Evolutionary conservation across 306 rosid genomes (phyloP).

Genomic region (Quercus berberidifolia): DNA sequence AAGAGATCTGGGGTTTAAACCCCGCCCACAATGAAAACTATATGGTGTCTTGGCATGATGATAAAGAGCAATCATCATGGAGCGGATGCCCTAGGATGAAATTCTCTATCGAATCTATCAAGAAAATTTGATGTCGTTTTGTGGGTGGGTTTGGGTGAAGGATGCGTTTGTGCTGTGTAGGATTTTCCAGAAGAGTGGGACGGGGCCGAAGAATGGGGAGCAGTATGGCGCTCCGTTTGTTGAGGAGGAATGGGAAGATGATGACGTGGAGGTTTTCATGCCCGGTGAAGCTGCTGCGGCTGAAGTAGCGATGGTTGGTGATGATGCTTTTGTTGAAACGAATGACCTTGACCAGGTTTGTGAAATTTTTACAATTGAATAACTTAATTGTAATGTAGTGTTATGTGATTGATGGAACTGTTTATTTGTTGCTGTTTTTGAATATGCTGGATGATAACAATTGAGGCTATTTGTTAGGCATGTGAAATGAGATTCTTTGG

Average conservation of each 20-base stretch:
- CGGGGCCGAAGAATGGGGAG: slow-evolving; percentile 92
- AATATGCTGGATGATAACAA: not conserved
- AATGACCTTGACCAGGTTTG: slow-evolving; percentile 60
- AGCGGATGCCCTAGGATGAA: too few species aligned
- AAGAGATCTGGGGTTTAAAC: too few species aligned
- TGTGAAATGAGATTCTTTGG: not conserved
- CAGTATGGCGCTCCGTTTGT: slow-evolving; percentile 88
- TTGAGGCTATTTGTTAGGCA: not conserved
- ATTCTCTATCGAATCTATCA: too few species aligned
- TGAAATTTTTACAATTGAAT: not conserved
- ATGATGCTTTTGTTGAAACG: slow-evolving; percentile 30
- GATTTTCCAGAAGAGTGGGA: slow-evolving; percentile 92
- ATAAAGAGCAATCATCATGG: too few species aligned
- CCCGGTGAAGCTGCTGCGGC: slow-evolving; percentile 18
- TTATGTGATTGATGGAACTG: not conserved
- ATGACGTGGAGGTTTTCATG: slow-evolving; percentile 30
- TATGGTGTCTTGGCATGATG: too few species aligned
- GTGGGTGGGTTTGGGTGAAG: slow-evolving; percentile 45
- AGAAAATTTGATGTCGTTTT: not conserved
- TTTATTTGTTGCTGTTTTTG: not conserved
- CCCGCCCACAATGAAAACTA: too few species aligned
- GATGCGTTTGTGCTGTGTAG: slow-evolving; percentile 86
- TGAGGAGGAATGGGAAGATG: slow-evolving; percentile 87
- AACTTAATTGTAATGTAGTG: not conserved
- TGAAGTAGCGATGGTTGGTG: slow-evolving; percentile 14